Percentiles rank a stretch among this genome's conserved stretches.
Conservation (phyloP, 129 eudicot genomes). For the Chrysanthemum makinoi region DNA sequence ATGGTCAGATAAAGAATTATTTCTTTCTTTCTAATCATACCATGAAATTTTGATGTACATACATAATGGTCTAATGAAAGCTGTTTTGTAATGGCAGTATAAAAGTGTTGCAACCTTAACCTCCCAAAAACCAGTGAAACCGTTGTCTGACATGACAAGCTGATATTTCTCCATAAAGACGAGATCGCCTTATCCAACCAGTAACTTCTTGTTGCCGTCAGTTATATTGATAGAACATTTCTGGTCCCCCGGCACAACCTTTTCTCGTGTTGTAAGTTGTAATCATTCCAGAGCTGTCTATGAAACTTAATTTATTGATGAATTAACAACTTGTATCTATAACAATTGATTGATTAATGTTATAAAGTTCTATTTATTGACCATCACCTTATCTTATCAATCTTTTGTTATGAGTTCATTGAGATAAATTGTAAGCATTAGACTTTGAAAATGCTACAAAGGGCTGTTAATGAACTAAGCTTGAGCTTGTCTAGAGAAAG, state of each 20-base stretch:
- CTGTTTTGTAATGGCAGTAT: conserved; percentile 53
- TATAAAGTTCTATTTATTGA: conserved; percentile 23
- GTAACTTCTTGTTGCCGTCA: conserved; percentile 2
- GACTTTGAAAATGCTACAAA: neutral
- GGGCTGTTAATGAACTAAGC: no score
- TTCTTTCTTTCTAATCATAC: neutral
- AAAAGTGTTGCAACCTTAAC: conserved; percentile 57
- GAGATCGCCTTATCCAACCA: conserved; percentile 26
- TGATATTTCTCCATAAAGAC: conserved; percentile 27
- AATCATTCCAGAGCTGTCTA: conserved; percentile 23
- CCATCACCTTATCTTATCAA: neutral
- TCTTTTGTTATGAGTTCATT: conserved; percentile 11
- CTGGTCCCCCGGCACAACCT: conserved; percentile 19
- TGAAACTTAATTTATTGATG: conserved; percentile 13
- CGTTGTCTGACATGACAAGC: conserved; percentile 35
- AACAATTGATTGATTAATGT: conserved; percentile 27
- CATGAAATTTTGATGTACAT: neutral
- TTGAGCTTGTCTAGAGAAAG: no score
- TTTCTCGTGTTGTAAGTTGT: conserved; percentile 34
- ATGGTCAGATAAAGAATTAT: neutral
- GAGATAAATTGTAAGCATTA: neutral
- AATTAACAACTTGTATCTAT: conserved; percentile 30
- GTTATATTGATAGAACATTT: neutral
- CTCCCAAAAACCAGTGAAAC: conserved; percentile 45
- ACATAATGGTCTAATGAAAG: conserved; percentile 1